A percentile compares a stretch with the other conserved stretches of the same genome.
phyloP scores from a whole-genome alignment of 345 rosid genomes.

The Gossypium thurberi region DNA sequence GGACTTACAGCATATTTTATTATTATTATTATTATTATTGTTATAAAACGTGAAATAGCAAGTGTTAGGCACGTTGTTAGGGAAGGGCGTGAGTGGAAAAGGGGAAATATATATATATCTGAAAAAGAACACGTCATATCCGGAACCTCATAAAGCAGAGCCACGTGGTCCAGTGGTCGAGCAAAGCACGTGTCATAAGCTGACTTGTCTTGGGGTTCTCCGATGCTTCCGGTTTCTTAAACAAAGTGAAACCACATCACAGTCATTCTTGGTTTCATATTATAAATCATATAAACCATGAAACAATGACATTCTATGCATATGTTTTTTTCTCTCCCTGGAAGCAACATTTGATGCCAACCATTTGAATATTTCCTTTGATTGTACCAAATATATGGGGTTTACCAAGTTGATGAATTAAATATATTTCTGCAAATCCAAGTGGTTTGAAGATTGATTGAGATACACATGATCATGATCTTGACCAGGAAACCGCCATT shows the following conservation, averaged over 20 bases:
- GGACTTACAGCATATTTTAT: too few species aligned
- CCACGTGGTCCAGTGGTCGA: constrained; percentile 33
- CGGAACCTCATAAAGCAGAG: constrained; percentile 1
- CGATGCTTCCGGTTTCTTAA: constrained; percentile 16
- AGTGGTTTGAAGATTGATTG: not conserved
- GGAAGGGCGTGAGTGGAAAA: constrained; percentile 1
- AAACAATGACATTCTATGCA: not conserved
- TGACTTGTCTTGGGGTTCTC: constrained; percentile 15
- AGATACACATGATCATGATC: too few species aligned
- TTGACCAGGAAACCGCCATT: too few species aligned
- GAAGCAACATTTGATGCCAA: not conserved
- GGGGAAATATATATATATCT: not conserved
- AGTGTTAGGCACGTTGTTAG: not conserved
- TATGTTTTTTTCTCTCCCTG: not conserved
- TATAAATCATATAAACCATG: not conserved
- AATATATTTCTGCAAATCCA: not conserved
- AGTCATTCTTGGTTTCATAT: not conserved
- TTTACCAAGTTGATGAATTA: not conserved
- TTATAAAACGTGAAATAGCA: not conserved
- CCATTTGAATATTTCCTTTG: not conserved
- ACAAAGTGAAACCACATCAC: not conserved
- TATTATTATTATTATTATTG: too few species aligned
- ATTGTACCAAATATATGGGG: not conserved
- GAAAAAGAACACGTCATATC: constrained; percentile 19
- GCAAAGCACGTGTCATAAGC: constrained; percentile 22